Evolutionary conservation across 768 basidiomycete genomes (phyloP), one percentile per base, ranked within the genome.

Genomic region (Xerocomellus chrysenteron): DNA sequence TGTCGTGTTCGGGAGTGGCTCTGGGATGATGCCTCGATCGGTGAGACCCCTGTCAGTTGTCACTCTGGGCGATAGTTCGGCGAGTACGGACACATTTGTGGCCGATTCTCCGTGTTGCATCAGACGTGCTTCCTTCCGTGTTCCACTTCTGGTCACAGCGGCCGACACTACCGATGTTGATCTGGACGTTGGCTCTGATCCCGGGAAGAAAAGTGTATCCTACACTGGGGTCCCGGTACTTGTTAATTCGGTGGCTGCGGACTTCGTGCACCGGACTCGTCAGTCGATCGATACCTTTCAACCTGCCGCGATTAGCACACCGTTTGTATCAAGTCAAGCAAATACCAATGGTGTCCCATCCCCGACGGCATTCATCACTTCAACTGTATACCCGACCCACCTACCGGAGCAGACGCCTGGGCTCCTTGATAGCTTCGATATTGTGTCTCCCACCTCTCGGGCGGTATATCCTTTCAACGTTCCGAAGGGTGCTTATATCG

Each of bases 41-140:
- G 14, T 10, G 40, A 59, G 57, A 56, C 48, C 44, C 5, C 30
- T 57, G 14, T 65, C 65, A 8, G 8, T 24, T 7, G 32, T 46
- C 49, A 50, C 53, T 28, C 36, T 54, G 28, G 49, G 42, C n/a
- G 47, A 68, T 14, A 57, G 45, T 35, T 48, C 66, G 11, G 43
- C 60, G 13, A 65, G 55, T 21, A 59, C 56, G 10, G 66, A 63
- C 36, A 68, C 65, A 7, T 68, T 62, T 30, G 66, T 68, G 28
- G 52, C 56, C 19, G 61, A 66, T 42, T 66, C 65, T 37, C 63
- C 65, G 1, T 66, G 64, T 43, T 49, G 16, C 35, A 21, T 30
- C 42, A 65, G 60, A 46, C 54, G 41, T 14, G n/a, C 37, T 2
- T 41, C 39, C 4, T 57, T 44, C 16, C 55, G 62, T 28, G 17